Conservation (phyloP, 371 early-diverging fungal genomes). For the Mucor mucedo region DNA sequence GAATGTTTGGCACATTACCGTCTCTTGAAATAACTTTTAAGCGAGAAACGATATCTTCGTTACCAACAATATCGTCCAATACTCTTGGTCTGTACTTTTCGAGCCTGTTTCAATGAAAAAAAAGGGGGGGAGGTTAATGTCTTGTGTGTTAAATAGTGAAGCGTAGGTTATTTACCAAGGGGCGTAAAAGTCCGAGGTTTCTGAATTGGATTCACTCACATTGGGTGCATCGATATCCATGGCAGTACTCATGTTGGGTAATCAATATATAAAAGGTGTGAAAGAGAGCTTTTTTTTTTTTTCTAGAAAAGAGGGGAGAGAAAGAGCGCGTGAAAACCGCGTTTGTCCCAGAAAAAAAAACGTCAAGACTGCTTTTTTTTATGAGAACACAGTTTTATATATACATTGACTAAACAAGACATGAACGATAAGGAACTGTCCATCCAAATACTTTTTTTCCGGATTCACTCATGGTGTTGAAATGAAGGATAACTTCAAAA, state of each 20-base stretch:
- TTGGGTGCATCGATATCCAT: slow-evolving; percentile 23
- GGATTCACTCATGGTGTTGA: no score
- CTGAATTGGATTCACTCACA: not conserved
- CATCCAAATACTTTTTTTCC: no score
- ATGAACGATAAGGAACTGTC: no score
- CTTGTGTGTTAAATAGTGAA: not conserved
- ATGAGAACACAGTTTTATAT: no score
- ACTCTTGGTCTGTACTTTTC: slow-evolving; percentile 96
- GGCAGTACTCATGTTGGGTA: not conserved
- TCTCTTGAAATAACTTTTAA: slow-evolving; percentile 85
- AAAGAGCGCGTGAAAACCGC: no score
- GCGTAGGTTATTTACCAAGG: slow-evolving; percentile 12
- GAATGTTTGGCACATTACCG: slow-evolving; percentile 97
- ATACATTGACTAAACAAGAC: no score
- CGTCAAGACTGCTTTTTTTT: no score
- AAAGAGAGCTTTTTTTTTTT: no score
- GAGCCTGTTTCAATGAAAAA: slow-evolving; percentile 69
- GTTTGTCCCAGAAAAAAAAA: no score
- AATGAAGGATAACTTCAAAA: no score
- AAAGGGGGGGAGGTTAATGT: not conserved
- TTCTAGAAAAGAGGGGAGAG: not conserved
- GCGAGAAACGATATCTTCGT: slow-evolving; percentile 90
- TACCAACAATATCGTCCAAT: slow-evolving; percentile 96
- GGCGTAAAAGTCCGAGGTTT: slow-evolving; percentile 3
- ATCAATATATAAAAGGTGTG: not conserved